phyloP scores from a whole-genome alignment of 2,329 filamentous ascomycete species.

The Exophiala sideris region DNA sequence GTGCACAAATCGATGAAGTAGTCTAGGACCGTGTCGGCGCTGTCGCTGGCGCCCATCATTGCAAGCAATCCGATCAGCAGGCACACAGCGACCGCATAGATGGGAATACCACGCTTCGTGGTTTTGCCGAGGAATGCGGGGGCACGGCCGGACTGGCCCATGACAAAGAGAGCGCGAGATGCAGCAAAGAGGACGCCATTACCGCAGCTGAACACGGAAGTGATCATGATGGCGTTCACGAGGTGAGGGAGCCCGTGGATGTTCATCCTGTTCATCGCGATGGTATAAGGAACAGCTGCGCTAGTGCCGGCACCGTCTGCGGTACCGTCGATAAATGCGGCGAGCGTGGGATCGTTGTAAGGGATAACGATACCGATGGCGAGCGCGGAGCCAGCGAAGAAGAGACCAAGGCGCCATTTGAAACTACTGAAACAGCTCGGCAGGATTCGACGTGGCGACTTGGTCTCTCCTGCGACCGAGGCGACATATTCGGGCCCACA shows the following conservation, averaged over 20 bases:
- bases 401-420: constrained; percentile 71
- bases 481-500: constrained; percentile 65
- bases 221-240: constrained; percentile 53
- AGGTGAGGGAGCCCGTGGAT: constrained; percentile 54
- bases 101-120: constrained; percentile 62
- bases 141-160: constrained; percentile 55
- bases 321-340: constrained; percentile 46
- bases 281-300: constrained; percentile 60
- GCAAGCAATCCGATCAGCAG: constrained; percentile 64
- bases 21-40: constrained; percentile 59
- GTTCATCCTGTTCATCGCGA: constrained; percentile 56
- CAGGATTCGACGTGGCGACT: constrained; percentile 67
- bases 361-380: constrained; percentile 66
- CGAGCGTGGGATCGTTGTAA: constrained; percentile 60
- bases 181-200: constrained; percentile 59
- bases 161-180: constrained; percentile 57
- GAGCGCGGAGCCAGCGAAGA: constrained; percentile 72
- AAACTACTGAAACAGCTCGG: constrained; percentile 74
- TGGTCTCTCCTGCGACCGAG: constrained; percentile 65
- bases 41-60: constrained; percentile 65
- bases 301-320: constrained; percentile 40
- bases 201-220: constrained; percentile 55
- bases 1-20: constrained; percentile 34
- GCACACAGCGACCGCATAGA: constrained; percentile 32
- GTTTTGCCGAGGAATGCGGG: constrained; percentile 47